phyloP scores from a whole-genome alignment of 2,329 filamentous ascomycete genomes.

The Thelonectria olida region DNA sequence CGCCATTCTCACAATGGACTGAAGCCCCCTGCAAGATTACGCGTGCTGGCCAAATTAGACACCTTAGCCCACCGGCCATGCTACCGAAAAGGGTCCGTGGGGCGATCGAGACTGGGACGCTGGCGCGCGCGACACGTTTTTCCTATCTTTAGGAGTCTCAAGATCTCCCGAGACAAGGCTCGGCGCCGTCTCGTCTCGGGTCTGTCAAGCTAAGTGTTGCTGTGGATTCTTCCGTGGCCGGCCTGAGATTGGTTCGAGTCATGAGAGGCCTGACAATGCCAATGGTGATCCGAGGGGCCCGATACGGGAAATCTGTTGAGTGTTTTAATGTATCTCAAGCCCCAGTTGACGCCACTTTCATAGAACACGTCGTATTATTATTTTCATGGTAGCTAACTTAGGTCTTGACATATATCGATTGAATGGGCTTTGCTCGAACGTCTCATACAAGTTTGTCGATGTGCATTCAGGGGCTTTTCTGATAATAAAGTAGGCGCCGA shows the following conservation, averaged over 20 bases:
- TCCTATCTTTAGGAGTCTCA: neutral
- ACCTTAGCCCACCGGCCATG: neutral
- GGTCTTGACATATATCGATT: too few relatives aligned
- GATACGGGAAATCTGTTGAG: neutral
- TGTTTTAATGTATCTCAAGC: too few relatives aligned
- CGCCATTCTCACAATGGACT: conserved; percentile 1
- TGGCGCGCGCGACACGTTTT: neutral
- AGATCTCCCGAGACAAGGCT: neutral
- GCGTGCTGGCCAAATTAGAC: neutral
- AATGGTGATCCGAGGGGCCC: neutral
- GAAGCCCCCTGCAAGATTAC: neutral
- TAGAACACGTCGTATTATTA: too few relatives aligned
- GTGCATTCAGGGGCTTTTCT: too few relatives aligned
- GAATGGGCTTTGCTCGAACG: too few relatives aligned
- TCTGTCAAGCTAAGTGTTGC: neutral
- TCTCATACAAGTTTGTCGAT: too few relatives aligned
- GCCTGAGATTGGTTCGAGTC: neutral
- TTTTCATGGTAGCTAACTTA: too few relatives aligned
- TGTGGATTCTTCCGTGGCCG: neutral
- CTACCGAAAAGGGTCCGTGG: neutral
- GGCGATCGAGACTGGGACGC: neutral
- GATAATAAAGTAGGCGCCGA: too few relatives aligned
- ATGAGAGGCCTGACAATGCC: neutral
- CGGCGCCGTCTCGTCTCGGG: too few relatives aligned
- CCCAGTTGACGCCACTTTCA: too few relatives aligned